Percentiles rank a stretch among this genome's conserved stretches.
Evolutionary conservation across 2,329 filamentous ascomycete species (phyloP).

Genomic region (Colletotrichum graminicola): DNA sequence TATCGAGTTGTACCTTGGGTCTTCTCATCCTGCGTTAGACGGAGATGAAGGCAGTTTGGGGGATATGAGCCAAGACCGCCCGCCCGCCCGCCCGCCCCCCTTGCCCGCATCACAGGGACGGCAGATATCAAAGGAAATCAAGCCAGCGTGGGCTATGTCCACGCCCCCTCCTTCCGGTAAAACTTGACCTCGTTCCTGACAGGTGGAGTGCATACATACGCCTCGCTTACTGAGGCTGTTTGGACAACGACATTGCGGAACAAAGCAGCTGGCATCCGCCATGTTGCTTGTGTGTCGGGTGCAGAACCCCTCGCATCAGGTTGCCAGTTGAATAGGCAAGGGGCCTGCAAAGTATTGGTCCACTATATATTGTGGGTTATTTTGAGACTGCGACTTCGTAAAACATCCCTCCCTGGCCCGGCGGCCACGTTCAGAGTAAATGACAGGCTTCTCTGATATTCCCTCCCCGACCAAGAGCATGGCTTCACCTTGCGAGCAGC

Average conservation of each 20-base stretch:
- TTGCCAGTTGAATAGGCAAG: conserved; percentile 9
- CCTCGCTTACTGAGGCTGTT: not conserved
- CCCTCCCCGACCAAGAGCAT: conserved; percentile 12
- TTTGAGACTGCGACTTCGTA: conserved; percentile 33
- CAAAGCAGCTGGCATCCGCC: conserved; percentile 5
- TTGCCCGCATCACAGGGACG: conserved; percentile 13
- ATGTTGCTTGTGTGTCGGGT: conserved; percentile 15
- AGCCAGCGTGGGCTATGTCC: not conserved
- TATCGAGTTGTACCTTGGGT: not conserved
- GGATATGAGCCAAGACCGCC: conserved; percentile 21
- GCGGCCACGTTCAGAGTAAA: conserved; percentile 36
- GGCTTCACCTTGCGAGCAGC: conserved; percentile 22
- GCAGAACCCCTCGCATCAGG: conserved; percentile 22
- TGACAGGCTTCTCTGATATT: conserved; percentile 17
- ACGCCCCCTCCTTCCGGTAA: conserved; percentile 5
- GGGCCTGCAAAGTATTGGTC: conserved; percentile 15
- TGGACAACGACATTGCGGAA: conserved; percentile 18
- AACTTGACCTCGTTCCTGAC: conserved; percentile 24
- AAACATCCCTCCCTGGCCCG: conserved; percentile 16
- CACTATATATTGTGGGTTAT: conserved; percentile 36
- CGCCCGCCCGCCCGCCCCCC: conserved; percentile 17
- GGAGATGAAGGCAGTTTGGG: conserved; percentile 35
- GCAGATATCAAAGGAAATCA: not conserved
- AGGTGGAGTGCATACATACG: conserved; percentile 8
- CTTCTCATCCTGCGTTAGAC: conserved; percentile 9